Evolutionary conservation across 2,329 filamentous ascomycete species (phyloP), one percentile per base, ranked within the genome.

Genomic region (Aspergillus tamarii): DNA sequence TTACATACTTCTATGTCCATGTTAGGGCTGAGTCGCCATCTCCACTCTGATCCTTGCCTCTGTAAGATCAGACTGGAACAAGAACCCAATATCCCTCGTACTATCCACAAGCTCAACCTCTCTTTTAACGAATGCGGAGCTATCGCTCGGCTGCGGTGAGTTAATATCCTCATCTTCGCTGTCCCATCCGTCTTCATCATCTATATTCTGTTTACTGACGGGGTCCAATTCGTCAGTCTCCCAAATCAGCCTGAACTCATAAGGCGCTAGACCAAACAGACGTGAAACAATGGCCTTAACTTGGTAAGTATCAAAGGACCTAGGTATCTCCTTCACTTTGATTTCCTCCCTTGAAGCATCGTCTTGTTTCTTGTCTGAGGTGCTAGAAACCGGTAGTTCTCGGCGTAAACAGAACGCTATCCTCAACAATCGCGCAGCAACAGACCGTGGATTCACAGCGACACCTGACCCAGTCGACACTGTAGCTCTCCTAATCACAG

Each of bases 151-250:
- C 43, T 52, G 28, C 16, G 67, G 68, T 11, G 60, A 16, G 21
- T 77, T 60, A 56, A 59, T 56, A 43, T 30, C 78, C 36, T 81
- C 79, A 48, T 82, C 78, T 2, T 79, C 80, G 7, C 82, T 82
- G 52, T 82, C 83, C 60, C 80, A 80, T 21, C 61, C 64, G 34
- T 74, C 78, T 32, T 79, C 84, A 50, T 87, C 87, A 34, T 85
- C 84, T 5, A 87, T 84, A 66, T 88, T 84, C 69, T 88, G 86
- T 65, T 86, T 84, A 10, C 85, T 85, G 0, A 93, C 88, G 0
- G 92, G 92, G 76, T 97, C 93, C 88, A 91, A 92, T 77, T 97
- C 94, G 23, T 92, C 92, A 10, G 93, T 97, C 80, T 97, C 93
- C 91, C 92, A 96, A 0, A 95, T 81, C 56, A 98, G 77, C 46